Conservation (phyloP, 176 grass and related monocot genomes). For the Thalia dealbata region DNA sequence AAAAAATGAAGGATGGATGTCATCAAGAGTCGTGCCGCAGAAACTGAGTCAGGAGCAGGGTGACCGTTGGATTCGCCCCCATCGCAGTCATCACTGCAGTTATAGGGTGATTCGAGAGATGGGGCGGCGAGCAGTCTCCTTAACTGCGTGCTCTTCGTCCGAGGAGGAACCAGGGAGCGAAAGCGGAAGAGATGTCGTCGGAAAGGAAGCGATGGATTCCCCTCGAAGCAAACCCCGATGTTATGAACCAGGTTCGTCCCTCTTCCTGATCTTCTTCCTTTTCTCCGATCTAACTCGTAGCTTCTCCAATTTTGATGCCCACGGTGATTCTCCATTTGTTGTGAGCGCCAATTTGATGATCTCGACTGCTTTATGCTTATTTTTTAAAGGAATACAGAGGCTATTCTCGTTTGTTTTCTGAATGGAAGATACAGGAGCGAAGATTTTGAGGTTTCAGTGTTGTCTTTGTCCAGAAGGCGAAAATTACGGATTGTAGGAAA, state of each 20-base stretch:
- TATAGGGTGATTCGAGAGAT: not conserved
- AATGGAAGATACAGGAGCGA: not conserved
- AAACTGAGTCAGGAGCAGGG: no score
- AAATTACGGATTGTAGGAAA: not conserved
- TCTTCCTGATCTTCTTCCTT: not conserved
- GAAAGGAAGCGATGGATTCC: slow-evolving; percentile 81
- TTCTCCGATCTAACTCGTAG: not conserved
- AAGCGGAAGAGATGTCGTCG: slow-evolving; percentile 1
- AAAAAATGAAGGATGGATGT: no score
- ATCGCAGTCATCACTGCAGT: no score
- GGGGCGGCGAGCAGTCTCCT: not conserved
- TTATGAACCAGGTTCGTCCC: slow-evolving; percentile 76
- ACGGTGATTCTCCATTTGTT: not conserved
- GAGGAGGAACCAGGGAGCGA: not conserved
- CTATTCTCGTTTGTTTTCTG: not conserved
- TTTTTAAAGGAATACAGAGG: no score
- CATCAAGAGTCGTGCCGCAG: no score
- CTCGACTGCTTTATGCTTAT: no score
- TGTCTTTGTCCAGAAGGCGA: not conserved
- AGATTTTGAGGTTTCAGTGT: not conserved
- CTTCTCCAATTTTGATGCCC: slow-evolving; percentile 1
- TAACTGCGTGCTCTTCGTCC: not conserved
- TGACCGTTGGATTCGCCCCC: no score
- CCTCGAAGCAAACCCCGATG: slow-evolving; percentile 77
- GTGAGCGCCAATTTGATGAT: not conserved